Evolutionary conservation across 306 rosid genomes (phyloP), one percentile per base, ranked within the genome.

Genomic region (Pyrus betulifolia): DNA sequence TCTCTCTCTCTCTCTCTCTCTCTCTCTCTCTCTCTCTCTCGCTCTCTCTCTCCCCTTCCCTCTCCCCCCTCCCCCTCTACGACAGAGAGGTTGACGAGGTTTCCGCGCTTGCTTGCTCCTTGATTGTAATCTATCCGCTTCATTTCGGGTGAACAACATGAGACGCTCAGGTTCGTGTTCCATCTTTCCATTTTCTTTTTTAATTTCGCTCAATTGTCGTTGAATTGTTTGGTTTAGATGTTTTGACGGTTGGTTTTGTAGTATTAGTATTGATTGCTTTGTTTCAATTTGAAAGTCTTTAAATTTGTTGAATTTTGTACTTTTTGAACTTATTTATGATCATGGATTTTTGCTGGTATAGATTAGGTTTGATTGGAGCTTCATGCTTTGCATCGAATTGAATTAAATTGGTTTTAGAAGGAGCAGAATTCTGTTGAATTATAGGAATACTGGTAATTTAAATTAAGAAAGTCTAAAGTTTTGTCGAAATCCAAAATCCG

Each of bases 121-220:
- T 21, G 19, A 44, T 12, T 71, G 54, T 67, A 5, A 7, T 12
- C 38, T 27, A 18, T 12, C 25, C 40, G 61, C 55, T 31, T 81
- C 76, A 54, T 19, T 15, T 40, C 60, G 66, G 3, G 30, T 40
- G 54, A 70, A 60, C 86, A 92, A 85, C 92, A 95, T 95, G 99
- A 96, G 92, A 79, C 92, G 96, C 75, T 69, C 93, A 66, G 79
- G 91, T 54, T 67, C 89, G 60, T 62, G 21, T 30, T 45, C 78
- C 21, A 63, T 72, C 25, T 22, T 60, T 76, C 38, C 17, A 18
- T 54, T 38, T 51, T 11, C 46, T 31, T 49, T 11, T n/a, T 18
- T 52, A 21, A 21, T 22, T 17, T n/a, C 1, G 13, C 31, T 5
- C 27, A 21, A 19, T 74, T 68, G 9, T 2, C 22, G 28, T 68